Conservation (phyloP, 1,284 basidiomycete genomes). For the Sanghuangporus baumii region DNA sequence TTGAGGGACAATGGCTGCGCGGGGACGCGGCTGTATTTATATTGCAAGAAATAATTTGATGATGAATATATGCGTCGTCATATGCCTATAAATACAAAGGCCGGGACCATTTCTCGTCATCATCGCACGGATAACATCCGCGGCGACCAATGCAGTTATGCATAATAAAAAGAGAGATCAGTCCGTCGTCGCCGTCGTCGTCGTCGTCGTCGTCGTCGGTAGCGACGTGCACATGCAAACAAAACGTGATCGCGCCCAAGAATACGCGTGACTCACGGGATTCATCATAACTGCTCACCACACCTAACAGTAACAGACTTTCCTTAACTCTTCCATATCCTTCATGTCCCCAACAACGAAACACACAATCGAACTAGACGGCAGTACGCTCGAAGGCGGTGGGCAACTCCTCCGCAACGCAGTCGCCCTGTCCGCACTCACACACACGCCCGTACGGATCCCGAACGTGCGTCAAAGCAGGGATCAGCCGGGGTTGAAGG, state of each 20-base stretch:
- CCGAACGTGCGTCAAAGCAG: slow-evolving; percentile 53
- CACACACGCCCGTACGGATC: slow-evolving; percentile 51
- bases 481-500: slow-evolving; percentile 54
- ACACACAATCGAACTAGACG: slow-evolving; percentile 30
- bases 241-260: too few species aligned
- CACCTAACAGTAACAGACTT: too few species aligned
- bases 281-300: not conserved
- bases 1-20: slow-evolving; percentile 9
- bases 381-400: slow-evolving; percentile 51
- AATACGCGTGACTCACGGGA: too few species aligned
- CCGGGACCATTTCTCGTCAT: not conserved
- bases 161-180: too few species aligned
- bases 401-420: slow-evolving; percentile 68
- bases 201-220: too few species aligned
- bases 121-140: not conserved
- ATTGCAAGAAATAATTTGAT: not conserved
- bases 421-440: slow-evolving; percentile 53
- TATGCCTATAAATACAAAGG: not conserved
- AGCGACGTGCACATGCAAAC: too few species aligned
- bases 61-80: slow-evolving; percentile 10
- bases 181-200: too few species aligned
- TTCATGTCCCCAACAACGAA: not conserved
- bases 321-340: too few species aligned
- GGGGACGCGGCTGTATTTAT: not conserved
- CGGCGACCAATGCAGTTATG: not conserved